Base-by-base conservation (phyloP, 2,329 filamentous ascomycete species). In the Clarireedia paspali region DNA sequence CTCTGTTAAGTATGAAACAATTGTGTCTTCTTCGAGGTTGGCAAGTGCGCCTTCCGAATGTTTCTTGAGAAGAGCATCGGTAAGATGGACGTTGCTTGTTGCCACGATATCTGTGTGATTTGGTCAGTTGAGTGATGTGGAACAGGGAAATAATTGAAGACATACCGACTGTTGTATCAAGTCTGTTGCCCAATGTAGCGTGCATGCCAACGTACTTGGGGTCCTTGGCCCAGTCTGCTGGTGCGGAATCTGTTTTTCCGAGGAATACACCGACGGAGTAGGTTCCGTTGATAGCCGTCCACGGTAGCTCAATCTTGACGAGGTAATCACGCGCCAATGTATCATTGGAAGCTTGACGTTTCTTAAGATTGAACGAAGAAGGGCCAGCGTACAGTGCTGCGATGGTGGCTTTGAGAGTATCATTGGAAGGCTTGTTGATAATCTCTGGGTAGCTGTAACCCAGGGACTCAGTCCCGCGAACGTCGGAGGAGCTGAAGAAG, bases 381-480 rank as follows among this genome's bases (percentile, higher is more conserved):
- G 52, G 6, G 9, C 47, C 30, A 6, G n/a, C 42, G 44, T 57
- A 58, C 3, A 57, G 23, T 1, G 46, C 20, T 26, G 53, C 44
- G 47, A 59, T 48, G 34, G 36, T 30, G 38, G 42, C 39, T 38
- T 47, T n/a, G 17, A 57, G 55, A 44, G 56, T 51, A 3, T 7
- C 9, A 34, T 57, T 55, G 23, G 20, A 20, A 12, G 55, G 51
- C 12, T 50, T 36, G 23, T 50, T 38, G 26, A 48, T 15, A 4
- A 55, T 17, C 61, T 91, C 88, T 0, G 82, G 75, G 66, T 94
- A 94, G 0, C 82, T 83, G 68, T 92, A 92, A 12, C 84, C 84
- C 67, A 92, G 85, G 2, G 71, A 30, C 10, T 46, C 39, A 23
- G 48, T 47, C 4, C 53, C 36, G 15, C 55, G 57, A 6, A 53